Conservation (phyloP, 2,329 filamentous ascomycete species). For the Claviceps lovelessii region DNA sequence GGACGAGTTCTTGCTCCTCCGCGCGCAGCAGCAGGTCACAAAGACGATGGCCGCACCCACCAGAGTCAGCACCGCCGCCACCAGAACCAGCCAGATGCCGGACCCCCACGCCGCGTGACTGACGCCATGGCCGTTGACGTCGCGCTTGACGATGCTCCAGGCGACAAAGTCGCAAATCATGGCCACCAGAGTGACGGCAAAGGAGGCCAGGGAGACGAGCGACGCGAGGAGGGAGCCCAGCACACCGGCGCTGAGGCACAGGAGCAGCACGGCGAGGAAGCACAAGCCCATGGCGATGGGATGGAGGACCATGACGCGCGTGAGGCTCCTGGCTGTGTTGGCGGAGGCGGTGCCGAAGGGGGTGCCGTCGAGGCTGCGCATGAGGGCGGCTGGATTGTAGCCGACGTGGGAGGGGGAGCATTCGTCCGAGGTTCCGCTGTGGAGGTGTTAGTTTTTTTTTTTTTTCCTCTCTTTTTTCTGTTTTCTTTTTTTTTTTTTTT, state of each 20-base stretch:
- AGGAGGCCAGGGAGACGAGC: slow-evolving; percentile 33
- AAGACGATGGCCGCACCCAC: slow-evolving; percentile 43
- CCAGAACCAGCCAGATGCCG: slow-evolving; percentile 46
- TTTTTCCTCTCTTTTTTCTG: neutral
- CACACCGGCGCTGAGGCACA: slow-evolving; percentile 37
- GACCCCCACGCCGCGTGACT: slow-evolving; percentile 34
- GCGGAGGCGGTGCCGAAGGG: slow-evolving; percentile 28
- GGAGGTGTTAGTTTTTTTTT: neutral
- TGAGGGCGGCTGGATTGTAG: slow-evolving; percentile 37
- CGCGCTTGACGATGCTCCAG: slow-evolving; percentile 37
- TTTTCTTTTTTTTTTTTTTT: neutral
- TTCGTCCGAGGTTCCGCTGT: slow-evolving; percentile 22
- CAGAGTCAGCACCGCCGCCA: slow-evolving; percentile 38
- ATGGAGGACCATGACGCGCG: slow-evolving; percentile 47
- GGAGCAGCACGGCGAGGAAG: slow-evolving; percentile 44
- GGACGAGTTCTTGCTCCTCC: slow-evolving; percentile 15
- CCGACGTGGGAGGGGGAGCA: slow-evolving; percentile 38
- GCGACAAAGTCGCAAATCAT: slow-evolving; percentile 42
- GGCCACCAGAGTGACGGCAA: slow-evolving; percentile 36
- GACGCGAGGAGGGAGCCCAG: slow-evolving; percentile 38
- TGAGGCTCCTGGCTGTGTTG: slow-evolving; percentile 34
- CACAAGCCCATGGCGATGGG: slow-evolving; percentile 42
- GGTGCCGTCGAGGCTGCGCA: slow-evolving; percentile 23
- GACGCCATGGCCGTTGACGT: slow-evolving; percentile 36
- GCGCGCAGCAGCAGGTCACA: slow-evolving; percentile 44